phyloP scores from a whole-genome alignment of 2,329 filamentous ascomycete genomes.

The Fusarium sp. region DNA sequence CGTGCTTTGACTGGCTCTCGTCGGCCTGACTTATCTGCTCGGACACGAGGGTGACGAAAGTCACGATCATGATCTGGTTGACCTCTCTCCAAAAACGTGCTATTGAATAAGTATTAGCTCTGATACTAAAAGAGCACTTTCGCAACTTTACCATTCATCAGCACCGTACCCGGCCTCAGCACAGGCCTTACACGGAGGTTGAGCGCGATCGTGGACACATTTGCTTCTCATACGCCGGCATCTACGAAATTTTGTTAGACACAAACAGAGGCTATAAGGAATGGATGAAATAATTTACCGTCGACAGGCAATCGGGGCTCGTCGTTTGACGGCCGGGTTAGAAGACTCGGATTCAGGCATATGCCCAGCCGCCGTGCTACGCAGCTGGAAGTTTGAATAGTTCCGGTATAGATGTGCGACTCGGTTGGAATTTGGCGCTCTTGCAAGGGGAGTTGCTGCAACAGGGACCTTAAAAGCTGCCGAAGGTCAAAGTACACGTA shows the following conservation, averaged over 20 bases:
- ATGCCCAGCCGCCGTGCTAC: slow-evolving; percentile 8
- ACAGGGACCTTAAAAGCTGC: background rate
- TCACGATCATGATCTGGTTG: slow-evolving; percentile 65
- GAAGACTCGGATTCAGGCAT: slow-evolving; percentile 21
- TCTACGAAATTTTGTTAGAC: slow-evolving; percentile 47
- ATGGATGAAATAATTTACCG: slow-evolving; percentile 52
- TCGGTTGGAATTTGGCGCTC: background rate
- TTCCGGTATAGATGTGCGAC: background rate
- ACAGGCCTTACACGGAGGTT: slow-evolving; percentile 64
- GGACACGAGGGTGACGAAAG: slow-evolving; percentile 65
- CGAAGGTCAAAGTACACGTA: slow-evolving; percentile 5
- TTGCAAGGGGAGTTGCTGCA: background rate
- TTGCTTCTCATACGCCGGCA: slow-evolving; percentile 68
- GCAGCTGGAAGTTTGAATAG: background rate
- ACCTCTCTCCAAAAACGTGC: slow-evolving; percentile 64
- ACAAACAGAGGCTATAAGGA: background rate
- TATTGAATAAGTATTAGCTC: slow-evolving; percentile 41
- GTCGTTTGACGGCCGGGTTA: slow-evolving; percentile 55
- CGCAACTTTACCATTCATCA: slow-evolving; percentile 59
- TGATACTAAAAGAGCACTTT: background rate
- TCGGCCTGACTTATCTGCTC: slow-evolving; percentile 59
- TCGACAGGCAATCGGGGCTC: slow-evolving; percentile 64
- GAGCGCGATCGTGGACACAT: slow-evolving; percentile 62
- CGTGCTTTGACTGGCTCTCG: slow-evolving; percentile 53
- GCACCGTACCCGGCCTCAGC: slow-evolving; percentile 59